Base-by-base conservation (phyloP, 495 filamentous ascomycete genomes). In the Lophiotrema nucula region DNA sequence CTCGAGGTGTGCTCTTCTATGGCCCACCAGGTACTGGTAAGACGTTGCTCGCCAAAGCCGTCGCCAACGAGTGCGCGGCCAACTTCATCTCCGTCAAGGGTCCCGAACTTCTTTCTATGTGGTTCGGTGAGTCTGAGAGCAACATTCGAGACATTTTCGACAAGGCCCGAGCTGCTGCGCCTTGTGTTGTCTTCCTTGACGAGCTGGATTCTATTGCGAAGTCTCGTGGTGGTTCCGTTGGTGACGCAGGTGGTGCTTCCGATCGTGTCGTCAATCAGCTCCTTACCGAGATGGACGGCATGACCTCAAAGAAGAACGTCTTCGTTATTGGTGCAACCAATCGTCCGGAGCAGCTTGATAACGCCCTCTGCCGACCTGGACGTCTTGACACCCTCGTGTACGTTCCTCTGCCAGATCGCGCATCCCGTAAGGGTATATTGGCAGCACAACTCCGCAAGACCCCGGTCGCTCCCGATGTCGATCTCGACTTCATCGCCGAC, bases 231-330 rank as follows among this genome's bases (percentile, higher is more conserved):
- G 95, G 93, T 73, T 96, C 92, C 44, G 83, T 90, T 60, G 93
- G 93, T 48, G 93, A 98, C 81, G 93, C 93, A 63, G 93, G 93
- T 66, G 93, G 93, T 81, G 93, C 93, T 59, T 97, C 92, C 13
- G 93, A 98, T 74, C 93, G 93, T 88, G 93, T 98, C 64, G 93
- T 98, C 74, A 98, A 98, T 78, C 95, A 97, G 81, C 89, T 98
- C 73, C 77, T 98, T 72, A 98, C 93, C 52, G 91, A 96, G 83
- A 96, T 96, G 91, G 91, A 96, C 66, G 91, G 91, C 67, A 96
- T 96, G 91, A 97, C 95, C 44, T 96, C 92, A 6, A 98, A 98
- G 89, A 98, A 98, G 88, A 98, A 98, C 75, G 93, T 98, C 66
- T 98, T 98, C 78, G 93, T 98, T 65, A 98, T 98, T 67, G 93